Base-by-base conservation (phyloP, 1,139 yeast genomes). In the Geotrichum aggregatum region DNA sequence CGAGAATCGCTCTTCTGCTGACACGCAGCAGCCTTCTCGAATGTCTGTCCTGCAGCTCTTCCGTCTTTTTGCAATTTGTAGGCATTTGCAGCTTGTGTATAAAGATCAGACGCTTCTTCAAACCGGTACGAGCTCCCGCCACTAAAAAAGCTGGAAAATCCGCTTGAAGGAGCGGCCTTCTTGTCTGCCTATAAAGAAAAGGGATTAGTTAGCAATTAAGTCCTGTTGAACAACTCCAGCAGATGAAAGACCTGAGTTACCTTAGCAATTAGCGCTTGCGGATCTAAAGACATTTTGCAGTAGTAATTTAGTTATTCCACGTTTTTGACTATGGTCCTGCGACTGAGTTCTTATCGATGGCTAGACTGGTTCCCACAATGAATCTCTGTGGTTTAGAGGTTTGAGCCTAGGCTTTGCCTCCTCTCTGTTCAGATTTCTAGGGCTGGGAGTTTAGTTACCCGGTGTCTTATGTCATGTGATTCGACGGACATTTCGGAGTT, bases 91-190 rank as follows among this genome's bases (percentile, higher is more conserved):
- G 98, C 98, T 70, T 88, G 95, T 36, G 83, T 76, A 65, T 84
- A 91, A 42, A 87, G 72, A 60, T 94, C 98, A 3, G 92, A 84
- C 2, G 98, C 98, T 59, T 94, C 98, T 66, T 92, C 98, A 55
- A 75, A 78, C 58, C 87, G 77, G 61, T 78, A 76, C 1, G 84
- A 74, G 54, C 77, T 77, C 6, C 92, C 81, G 3, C 84, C 78
- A 4, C 94, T 87, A 50, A 89, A 78, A 42, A 91, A 68, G 54
- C 69, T 64, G 47, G 87, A 78, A 59, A 89, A 77, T 4, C 97
- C 95, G 50, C 81, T 76, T 46, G 82, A 80, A n/a, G 94, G 84
- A 59, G 79, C 79, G 30, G 81, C 76, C 63, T 81, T 79, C 69
- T 80, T 82, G 57, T 81, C 83, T n/a, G 88, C 91, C 82, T 80